Evolutionary conservation across 768 basidiomycete genomes (phyloP).

Genomic region (Leucosporidium creatinivorum): DNA sequence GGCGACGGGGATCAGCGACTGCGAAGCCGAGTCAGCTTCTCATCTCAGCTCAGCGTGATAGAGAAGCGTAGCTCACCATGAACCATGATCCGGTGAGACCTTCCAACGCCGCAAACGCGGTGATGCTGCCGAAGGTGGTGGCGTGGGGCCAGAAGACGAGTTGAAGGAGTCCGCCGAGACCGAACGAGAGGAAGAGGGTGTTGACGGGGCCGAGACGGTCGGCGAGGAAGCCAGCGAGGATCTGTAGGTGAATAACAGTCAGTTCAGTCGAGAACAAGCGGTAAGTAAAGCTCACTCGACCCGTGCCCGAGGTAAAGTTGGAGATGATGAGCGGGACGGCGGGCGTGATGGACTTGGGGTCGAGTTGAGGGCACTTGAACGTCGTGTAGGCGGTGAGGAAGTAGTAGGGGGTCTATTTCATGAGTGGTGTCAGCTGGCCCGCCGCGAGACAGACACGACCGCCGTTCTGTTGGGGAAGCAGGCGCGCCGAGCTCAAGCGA

Average conservation of each 20-base stretch:
- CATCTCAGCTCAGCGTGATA: background rate
- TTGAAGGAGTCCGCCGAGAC: conserved; percentile 25
- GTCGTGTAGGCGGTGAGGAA: conserved; percentile 14
- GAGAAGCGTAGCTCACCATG: conserved; percentile 1
- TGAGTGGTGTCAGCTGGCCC: too few species aligned
- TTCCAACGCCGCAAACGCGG: conserved; percentile 24
- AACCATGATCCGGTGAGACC: too few species aligned
- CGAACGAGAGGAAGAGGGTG: conserved; percentile 33
- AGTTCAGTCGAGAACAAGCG: background rate
- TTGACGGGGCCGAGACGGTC: conserved; percentile 38
- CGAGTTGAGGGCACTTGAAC: conserved; percentile 3
- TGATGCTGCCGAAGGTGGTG: conserved; percentile 25
- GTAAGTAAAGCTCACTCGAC: background rate
- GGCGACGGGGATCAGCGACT: background rate
- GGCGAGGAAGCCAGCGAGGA: conserved; percentile 35
- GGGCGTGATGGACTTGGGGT: conserved; percentile 16
- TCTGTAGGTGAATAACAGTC: background rate
- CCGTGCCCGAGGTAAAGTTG: conserved; percentile 28
- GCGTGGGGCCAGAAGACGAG: conserved; percentile 37
- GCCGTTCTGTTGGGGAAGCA: too few species aligned
- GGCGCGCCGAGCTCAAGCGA: too few species aligned
- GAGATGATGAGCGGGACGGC: conserved; percentile 21
- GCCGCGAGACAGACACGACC: too few species aligned
- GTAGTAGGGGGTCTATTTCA: conserved; percentile 7
- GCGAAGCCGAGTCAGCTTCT: conserved; percentile 13